phyloP scores from a whole-genome alignment of 176 grass and related monocot genomes.

The Triticum turgidum region DNA sequence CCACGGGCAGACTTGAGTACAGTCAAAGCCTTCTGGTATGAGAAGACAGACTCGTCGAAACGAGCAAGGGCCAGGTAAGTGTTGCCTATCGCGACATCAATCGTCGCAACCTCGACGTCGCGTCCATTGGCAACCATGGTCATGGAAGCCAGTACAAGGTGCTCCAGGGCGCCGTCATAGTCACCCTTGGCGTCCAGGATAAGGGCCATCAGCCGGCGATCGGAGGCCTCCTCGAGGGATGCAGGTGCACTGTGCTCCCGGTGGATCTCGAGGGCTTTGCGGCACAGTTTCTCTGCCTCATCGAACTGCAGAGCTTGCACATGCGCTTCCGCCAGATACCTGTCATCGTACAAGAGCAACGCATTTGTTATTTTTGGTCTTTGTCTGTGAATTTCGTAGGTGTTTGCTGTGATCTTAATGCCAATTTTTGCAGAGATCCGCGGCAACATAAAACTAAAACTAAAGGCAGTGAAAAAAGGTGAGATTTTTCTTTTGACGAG shows the following conservation, averaged over 20 bases:
- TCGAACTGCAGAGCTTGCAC: constrained; percentile 95
- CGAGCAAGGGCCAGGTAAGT: constrained; percentile 85
- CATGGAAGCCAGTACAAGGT: constrained; percentile 98
- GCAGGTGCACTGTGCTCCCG: constrained; percentile 83
- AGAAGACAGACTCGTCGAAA: constrained; percentile 98
- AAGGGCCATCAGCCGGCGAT: constrained; percentile 90
- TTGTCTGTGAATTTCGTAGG: background rate
- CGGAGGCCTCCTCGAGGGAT: constrained; percentile 86
- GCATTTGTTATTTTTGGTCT: background rate
- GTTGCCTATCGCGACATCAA: constrained; percentile 82
- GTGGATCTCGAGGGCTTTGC: constrained; percentile 86
- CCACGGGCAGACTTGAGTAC: constrained; percentile 85
- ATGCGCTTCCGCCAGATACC: constrained; percentile 92
- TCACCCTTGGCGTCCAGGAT: constrained; percentile 94
- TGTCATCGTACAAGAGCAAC: constrained; percentile 23
- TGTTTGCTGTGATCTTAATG: background rate
- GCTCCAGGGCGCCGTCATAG: constrained; percentile 82
- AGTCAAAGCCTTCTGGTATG: constrained; percentile 91
- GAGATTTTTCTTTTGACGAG: background rate
- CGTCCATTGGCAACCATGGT: constrained; percentile 81
- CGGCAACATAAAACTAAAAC: background rate
- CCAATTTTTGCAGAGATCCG: constrained; percentile 4
- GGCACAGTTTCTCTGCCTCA: constrained; percentile 88
- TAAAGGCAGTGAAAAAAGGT: background rate
- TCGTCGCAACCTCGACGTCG: constrained; percentile 78